A percentile compares a stretch with the other conserved stretches of the same genome.
These are phyloP conservation scores for Ganoderma lucidum DNA, from an alignment of 1,284 basidiomycete genomes.

Conservation along the genomic window DNA sequence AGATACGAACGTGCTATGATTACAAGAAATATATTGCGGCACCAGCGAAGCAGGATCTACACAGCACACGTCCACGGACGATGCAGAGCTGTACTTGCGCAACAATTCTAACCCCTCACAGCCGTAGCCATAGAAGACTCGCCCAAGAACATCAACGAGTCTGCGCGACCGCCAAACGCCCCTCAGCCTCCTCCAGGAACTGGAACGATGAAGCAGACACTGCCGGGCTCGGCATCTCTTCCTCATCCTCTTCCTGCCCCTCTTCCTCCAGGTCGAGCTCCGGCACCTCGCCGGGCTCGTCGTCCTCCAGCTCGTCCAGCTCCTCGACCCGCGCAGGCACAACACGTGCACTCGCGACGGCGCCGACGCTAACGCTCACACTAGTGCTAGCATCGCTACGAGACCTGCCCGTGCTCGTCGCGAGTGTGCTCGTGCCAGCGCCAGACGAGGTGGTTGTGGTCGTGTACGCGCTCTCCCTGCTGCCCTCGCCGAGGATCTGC, in stretches of 20 bases:
- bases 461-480: slow-evolving; percentile 2
- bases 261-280: slow-evolving; percentile 5
- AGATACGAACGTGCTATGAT: neutral
- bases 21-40: slow-evolving; percentile 2
- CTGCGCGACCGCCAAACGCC: neutral
- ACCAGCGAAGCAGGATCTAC: neutral
- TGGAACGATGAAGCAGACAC: slow-evolving; percentile 5
- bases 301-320: neutral
- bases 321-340: neutral
- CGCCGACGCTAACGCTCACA: neutral
- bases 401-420: slow-evolving; percentile 8
- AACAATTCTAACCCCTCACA: neutral
- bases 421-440: neutral
- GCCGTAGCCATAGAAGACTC: neutral
- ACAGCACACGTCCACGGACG: neutral
- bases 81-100: neutral
- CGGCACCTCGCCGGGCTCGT: neutral
- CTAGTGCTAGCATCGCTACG: neutral
- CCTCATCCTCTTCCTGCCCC: neutral
- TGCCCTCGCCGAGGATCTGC: slow-evolving; percentile 8
- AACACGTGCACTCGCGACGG: neutral
- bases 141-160: neutral
- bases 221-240: slow-evolving; percentile 5
- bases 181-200: slow-evolving; percentile 7
- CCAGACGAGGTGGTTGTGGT: neutral